Evolutionary conservation across 2,329 filamentous ascomycete genomes (phyloP).

Genomic region (Emmonsiellopsis sp.): DNA sequence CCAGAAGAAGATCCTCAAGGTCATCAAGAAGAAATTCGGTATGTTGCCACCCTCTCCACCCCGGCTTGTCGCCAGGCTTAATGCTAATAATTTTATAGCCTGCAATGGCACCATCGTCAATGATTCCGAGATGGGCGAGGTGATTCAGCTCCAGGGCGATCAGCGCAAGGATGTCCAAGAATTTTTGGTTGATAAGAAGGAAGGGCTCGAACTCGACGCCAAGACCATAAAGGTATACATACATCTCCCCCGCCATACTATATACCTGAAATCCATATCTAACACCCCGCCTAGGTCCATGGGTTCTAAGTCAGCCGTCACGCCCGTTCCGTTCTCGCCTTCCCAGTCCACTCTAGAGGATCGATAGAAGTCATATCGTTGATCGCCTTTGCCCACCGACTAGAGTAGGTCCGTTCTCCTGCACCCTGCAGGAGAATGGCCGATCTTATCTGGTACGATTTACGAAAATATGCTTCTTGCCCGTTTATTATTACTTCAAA

Average conservation of each 20-base stretch:
- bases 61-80: background rate
- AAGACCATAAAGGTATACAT: constrained; percentile 84
- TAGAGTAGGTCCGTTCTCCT: background rate
- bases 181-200: constrained; percentile 93
- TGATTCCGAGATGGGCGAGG: constrained; percentile 94
- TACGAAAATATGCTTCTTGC: background rate
- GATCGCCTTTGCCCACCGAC: constrained; percentile 15
- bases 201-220: constrained; percentile 83
- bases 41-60: constrained; percentile 25
- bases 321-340: constrained; percentile 35
- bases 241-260: background rate
- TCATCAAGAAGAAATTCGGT: constrained; percentile 99
- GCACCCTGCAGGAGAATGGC: background rate
- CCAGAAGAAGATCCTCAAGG: constrained; percentile 99
- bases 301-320: constrained; percentile 40
- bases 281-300: constrained; percentile 31
- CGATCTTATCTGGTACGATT: constrained; percentile 1
- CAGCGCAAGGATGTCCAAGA: constrained; percentile 98
- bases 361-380: constrained; percentile 25
- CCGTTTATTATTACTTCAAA: constrained; percentile 15
- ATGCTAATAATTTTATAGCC: constrained; percentile 44
- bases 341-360: constrained; percentile 32
- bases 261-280: background rate
- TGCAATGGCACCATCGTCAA: constrained; percentile 99
- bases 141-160: constrained; percentile 98